phyloP scores from a whole-genome alignment of 1,139 yeast genomes.

The Candida frijolesensis region DNA sequence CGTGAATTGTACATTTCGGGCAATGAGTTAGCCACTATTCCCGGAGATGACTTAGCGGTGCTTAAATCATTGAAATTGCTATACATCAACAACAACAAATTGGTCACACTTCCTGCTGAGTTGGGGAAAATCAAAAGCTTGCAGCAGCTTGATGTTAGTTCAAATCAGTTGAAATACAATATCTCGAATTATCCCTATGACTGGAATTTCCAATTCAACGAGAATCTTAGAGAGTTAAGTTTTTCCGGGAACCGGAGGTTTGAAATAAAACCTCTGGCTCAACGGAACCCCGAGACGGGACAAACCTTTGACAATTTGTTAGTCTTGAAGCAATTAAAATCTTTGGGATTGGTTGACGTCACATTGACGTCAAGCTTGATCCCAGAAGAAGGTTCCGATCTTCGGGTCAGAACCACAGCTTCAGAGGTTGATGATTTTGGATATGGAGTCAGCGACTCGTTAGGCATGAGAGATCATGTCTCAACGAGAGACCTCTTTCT shows the following conservation, averaged over 20 bases:
- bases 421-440: slow-evolving; percentile 77
- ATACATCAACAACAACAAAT: slow-evolving; percentile 78
- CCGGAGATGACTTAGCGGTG: slow-evolving; percentile 80
- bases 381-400: slow-evolving; percentile 84
- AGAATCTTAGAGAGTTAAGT: slow-evolving; percentile 74
- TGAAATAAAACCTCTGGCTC: too few relatives aligned
- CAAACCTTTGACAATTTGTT: slow-evolving; percentile 76
- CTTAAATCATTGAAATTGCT: slow-evolving; percentile 61
- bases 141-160: slow-evolving; percentile 84
- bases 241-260: slow-evolving; percentile 91
- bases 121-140: slow-evolving; percentile 67
- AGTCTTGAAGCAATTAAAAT: slow-evolving; percentile 67
- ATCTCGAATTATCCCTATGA: slow-evolving; percentile 94
- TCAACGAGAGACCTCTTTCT: slow-evolving; percentile 83
- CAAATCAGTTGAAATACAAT: slow-evolving; percentile 87
- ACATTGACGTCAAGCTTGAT: slow-evolving; percentile 82
- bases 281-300: slow-evolving; percentile 47
- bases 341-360: slow-evolving; percentile 91
- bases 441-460: slow-evolving; percentile 88
- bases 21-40: slow-evolving; percentile 73
- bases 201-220: slow-evolving; percentile 96
- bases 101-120: slow-evolving; percentile 89
- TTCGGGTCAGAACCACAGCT: slow-evolving; percentile 92
- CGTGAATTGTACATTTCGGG: slow-evolving; percentile 82
- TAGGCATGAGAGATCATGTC: slow-evolving; percentile 70